Conservation (phyloP, 106 monocot genomes). For the Acanthochlamys bracteata region DNA sequence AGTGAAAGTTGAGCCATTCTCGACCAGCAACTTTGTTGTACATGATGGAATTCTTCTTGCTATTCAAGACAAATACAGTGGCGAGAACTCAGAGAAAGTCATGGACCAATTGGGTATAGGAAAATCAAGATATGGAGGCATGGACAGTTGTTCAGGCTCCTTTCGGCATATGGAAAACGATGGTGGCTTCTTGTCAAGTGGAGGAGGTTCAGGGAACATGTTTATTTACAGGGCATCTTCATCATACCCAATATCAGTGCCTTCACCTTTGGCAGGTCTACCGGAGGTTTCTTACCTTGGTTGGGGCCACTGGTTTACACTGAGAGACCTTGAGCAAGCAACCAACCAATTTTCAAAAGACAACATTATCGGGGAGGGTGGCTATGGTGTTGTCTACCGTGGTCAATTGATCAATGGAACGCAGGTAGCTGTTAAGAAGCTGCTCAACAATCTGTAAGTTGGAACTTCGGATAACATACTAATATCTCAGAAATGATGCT, state of each 20-base stretch:
- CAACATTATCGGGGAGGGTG: conserved; percentile 89
- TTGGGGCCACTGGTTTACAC: conserved; percentile 99
- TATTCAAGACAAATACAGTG: conserved; percentile 34
- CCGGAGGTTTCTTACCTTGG: conserved; percentile 88
- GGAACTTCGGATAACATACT: no score
- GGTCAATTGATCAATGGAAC: conserved; percentile 76
- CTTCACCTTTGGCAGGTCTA: conserved; percentile 80
- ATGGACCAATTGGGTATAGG: conserved; percentile 39
- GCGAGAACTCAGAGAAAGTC: conserved; percentile 42
- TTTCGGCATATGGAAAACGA: conserved; percentile 46
- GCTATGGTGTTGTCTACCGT: conserved; percentile 86
- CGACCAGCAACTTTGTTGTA: conserved; percentile 31
- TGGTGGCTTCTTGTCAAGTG: conserved; percentile 44
- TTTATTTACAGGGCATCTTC: conserved; percentile 29
- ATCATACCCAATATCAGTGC: conserved; percentile 37
- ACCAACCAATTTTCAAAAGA: conserved; percentile 82
- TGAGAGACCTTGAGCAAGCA: conserved; percentile 78
- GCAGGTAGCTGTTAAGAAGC: conserved; percentile 77
- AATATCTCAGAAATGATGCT: no score
- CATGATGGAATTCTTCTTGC: conserved; percentile 29
- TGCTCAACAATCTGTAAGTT: conserved; percentile 90
- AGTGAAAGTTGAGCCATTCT: conserved; percentile 51
- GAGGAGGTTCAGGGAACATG: conserved; percentile 30
- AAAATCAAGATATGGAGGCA: conserved; percentile 31
- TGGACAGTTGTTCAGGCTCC: conserved; percentile 50